These are phyloP conservation scores for Tetramitus jugosus DNA, from an alignment of 208 protist genomes.

Conservation along the genomic window DNA sequence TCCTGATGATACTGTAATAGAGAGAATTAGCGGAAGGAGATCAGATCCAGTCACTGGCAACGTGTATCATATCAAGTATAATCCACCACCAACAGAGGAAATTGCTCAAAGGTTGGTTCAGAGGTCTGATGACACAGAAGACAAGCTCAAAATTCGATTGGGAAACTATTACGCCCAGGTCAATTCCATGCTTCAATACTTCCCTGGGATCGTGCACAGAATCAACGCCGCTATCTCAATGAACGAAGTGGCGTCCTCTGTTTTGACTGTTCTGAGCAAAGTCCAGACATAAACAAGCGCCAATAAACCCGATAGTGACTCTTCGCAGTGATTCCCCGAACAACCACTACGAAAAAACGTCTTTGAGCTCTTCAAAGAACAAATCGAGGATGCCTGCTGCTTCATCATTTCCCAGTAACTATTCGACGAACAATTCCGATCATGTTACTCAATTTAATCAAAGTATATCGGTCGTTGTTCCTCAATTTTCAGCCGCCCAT, in stretches of 20 bases:
- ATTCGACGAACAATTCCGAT: no score
- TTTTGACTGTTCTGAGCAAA: no score
- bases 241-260: not conserved
- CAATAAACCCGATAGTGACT: no score
- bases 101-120: not conserved
- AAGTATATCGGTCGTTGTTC: no score
- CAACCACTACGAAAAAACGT: no score
- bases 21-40: slow-evolving; percentile 27
- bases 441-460: no score
- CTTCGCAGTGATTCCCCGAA: no score
- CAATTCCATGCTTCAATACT: not conserved
- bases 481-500: no score
- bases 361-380: no score
- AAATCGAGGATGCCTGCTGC: no score
- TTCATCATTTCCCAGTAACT: no score
- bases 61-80: slow-evolving; percentile 22
- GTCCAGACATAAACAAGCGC: no score
- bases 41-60: slow-evolving; percentile 21
- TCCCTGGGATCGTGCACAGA: not conserved
- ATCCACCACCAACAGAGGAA: slow-evolving; percentile 24
- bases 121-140: slow-evolving; percentile 1
- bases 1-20: not conserved
- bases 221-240: not conserved
- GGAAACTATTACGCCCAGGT: slow-evolving; percentile 10
- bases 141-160: slow-evolving; percentile 16